phyloP scores from a whole-genome alignment of 371 early-diverging fungal genomes.

The Catenaria anguillulae region DNA sequence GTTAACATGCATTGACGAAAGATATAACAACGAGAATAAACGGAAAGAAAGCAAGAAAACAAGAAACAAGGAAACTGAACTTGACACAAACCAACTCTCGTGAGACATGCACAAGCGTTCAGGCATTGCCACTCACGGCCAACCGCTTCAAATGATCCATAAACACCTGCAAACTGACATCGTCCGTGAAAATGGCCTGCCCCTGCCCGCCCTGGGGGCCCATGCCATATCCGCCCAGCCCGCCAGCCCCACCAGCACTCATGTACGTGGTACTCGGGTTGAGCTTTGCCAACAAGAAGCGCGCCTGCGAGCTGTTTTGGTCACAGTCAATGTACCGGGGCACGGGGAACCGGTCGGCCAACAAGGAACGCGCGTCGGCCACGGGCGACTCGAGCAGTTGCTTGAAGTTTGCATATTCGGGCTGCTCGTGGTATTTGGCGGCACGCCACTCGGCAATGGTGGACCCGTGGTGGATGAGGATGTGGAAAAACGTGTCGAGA shows the following conservation, averaged over 20 bases:
- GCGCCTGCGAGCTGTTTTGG: slow-evolving; percentile 96
- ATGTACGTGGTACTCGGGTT: slow-evolving; percentile 97
- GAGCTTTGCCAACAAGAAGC: slow-evolving; percentile 96
- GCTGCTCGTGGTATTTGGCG: slow-evolving; percentile 76
- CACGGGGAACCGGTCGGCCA: slow-evolving; percentile 91
- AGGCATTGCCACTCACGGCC: slow-evolving; percentile 23
- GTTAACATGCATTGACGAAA: no score
- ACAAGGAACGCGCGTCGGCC: slow-evolving; percentile 71
- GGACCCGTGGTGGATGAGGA: slow-evolving; percentile 91
- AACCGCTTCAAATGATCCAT: slow-evolving; percentile 89
- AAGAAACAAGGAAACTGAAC: no score
- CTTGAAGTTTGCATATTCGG: slow-evolving; percentile 88
- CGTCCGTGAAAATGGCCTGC: slow-evolving; percentile 91
- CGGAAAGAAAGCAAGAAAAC: no score
- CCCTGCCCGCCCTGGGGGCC: slow-evolving; percentile 49
- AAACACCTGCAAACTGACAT: slow-evolving; percentile 93
- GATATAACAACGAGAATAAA: no score
- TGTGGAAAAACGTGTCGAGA: slow-evolving; percentile 97
- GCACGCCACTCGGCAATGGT: slow-evolving; percentile 86
- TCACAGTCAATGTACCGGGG: slow-evolving; percentile 97
- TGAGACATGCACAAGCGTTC: no score
- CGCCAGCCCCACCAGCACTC: slow-evolving; percentile 15
- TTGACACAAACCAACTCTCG: no score
- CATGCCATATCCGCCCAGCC: slow-evolving; percentile 18
- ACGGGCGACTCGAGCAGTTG: slow-evolving; percentile 80